Evolutionary conservation across 2,329 filamentous ascomycete genomes (phyloP).

Genomic region (Trichoderma cornu-damae): DNA sequence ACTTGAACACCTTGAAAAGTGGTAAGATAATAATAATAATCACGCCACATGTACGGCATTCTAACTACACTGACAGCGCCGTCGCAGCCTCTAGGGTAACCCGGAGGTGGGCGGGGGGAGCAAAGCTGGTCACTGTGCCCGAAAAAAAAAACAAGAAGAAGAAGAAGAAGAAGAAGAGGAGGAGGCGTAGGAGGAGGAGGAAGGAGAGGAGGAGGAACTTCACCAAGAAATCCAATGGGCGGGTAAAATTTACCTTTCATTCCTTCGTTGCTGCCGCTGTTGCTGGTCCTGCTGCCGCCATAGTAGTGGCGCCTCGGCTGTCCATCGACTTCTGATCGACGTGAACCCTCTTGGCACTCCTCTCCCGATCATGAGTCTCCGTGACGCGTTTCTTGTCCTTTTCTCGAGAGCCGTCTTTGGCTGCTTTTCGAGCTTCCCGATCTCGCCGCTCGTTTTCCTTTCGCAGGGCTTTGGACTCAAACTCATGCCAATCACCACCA

Average conservation of each 20-base stretch:
- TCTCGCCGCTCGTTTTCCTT: slow-evolving; percentile 76
- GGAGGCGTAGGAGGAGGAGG: background rate
- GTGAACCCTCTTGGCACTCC: slow-evolving; percentile 34
- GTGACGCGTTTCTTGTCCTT: slow-evolving; percentile 39
- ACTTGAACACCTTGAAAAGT: slow-evolving; percentile 8
- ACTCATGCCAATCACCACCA: slow-evolving; percentile 96
- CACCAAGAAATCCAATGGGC: background rate
- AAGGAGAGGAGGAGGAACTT: background rate
- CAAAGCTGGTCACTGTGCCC: too few species aligned
- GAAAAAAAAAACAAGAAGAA: too few species aligned
- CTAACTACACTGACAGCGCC: slow-evolving; percentile 1
- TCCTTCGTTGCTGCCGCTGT: slow-evolving; percentile 6
- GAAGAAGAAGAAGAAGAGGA: background rate
- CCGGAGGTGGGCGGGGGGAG: too few species aligned
- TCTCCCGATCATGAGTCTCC: slow-evolving; percentile 30
- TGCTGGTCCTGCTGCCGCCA: too few species aligned
- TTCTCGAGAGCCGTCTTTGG: slow-evolving; percentile 36
- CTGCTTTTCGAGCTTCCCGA: slow-evolving; percentile 46
- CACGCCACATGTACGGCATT: slow-evolving; percentile 5
- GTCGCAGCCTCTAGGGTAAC: background rate
- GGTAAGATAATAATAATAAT: background rate
- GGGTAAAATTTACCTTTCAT: background rate
- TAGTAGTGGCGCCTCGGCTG: background rate
- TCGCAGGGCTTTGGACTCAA: slow-evolving; percentile 89
- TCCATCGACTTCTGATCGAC: slow-evolving; percentile 26